A percentile compares a stretch with the other conserved stretches of the same genome.
Conservation (phyloP, 345 rosid genomes). For the Camelina sativa region DNA sequence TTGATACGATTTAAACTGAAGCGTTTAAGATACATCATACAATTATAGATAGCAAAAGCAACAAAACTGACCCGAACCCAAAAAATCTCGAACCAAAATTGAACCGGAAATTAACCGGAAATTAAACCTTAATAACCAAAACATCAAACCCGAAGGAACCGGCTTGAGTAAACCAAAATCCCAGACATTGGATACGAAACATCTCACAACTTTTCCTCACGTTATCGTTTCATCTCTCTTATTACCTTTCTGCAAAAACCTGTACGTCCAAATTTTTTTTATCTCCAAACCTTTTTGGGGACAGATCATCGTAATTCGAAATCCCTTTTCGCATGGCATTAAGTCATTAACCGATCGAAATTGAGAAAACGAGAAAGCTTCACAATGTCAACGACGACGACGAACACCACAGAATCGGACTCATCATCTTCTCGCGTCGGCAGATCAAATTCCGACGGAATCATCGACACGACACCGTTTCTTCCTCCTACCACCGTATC, state of each 20-base stretch:
- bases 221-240: conserved; percentile 4
- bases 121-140: too few species aligned
- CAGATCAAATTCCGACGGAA: conserved; percentile 59
- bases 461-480: conserved; percentile 72
- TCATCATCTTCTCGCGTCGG: conserved; percentile 37
- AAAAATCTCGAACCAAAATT: too few species aligned
- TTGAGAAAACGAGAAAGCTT: conserved; percentile 3
- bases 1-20: background rate
- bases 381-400: conserved; percentile 30
- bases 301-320: conserved; percentile 5
- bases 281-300: background rate
- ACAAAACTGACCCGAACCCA: too few species aligned
- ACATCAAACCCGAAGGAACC: too few species aligned
- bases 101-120: too few species aligned
- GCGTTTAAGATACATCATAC: too few species aligned
- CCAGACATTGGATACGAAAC: too few species aligned
- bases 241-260: background rate
- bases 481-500: conserved; percentile 42
- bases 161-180: too few species aligned
- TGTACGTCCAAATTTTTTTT: background rate
- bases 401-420: conserved; percentile 20
- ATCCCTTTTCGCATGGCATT: conserved; percentile 28
- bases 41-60: too few species aligned
- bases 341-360: conserved; percentile 19
- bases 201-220: background rate